Conservation (phyloP, 108 stramenopile species). For the Ochromonas danica region DNA sequence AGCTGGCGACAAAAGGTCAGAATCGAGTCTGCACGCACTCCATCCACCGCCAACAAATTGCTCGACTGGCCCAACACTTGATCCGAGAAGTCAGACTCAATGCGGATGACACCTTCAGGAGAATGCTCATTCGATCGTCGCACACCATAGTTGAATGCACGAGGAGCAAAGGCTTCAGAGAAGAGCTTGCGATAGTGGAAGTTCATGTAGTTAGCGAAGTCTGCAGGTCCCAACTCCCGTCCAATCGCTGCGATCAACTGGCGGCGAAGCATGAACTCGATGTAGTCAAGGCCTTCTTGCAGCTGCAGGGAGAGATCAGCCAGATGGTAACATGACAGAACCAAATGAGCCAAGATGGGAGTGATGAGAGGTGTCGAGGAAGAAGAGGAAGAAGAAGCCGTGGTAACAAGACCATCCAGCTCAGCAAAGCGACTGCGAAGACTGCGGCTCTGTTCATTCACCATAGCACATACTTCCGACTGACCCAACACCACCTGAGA, state of each 20-base stretch:
- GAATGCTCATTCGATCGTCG: slow-evolving; percentile 1
- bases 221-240: neutral
- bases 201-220: slow-evolving; percentile 11
- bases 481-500: neutral
- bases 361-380: neutral
- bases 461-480: neutral
- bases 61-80: too few relatives aligned
- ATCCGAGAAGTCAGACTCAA: too few relatives aligned
- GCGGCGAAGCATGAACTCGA: neutral
- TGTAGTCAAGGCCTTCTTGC: neutral
- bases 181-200: slow-evolving; percentile 9
- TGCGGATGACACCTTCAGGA: slow-evolving; percentile 1
- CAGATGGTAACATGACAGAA: neutral
- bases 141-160: neutral
- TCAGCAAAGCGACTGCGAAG: neutral
- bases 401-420: too few relatives aligned
- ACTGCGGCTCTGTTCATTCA: neutral
- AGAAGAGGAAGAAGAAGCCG: neutral
- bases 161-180: neutral
- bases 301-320: neutral
- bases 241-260: slow-evolving; percentile 19
- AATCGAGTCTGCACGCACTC: too few relatives aligned
- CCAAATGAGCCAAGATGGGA: neutral
- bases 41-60: too few relatives aligned
- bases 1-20: too few relatives aligned